Percentiles rank a stretch among this genome's conserved stretches.
Conservation (phyloP, 1,139 yeast genomes). For the Meyerozyma athensensis region DNA sequence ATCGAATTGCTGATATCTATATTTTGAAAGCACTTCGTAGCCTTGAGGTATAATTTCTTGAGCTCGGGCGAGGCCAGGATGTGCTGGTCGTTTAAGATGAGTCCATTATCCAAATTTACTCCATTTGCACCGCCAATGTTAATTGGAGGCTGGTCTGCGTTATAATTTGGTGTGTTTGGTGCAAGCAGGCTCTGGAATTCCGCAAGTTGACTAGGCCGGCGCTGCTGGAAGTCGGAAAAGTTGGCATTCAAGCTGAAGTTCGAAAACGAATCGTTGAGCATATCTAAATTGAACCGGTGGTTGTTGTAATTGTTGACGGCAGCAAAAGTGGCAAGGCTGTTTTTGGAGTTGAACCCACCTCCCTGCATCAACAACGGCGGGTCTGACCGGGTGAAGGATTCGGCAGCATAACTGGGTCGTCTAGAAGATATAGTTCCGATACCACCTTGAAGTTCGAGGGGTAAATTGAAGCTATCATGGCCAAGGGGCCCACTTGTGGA, state of each 20-base stretch:
- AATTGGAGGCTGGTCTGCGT: background rate
- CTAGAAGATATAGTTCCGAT: slow-evolving; percentile 56
- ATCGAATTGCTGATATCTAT: slow-evolving; percentile 27
- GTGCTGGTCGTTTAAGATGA: slow-evolving; percentile 45
- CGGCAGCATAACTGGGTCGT: slow-evolving; percentile 65
- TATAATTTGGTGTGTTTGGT: slow-evolving; percentile 6
- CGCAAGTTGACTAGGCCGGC: slow-evolving; percentile 44
- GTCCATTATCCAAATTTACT: slow-evolving; percentile 52
- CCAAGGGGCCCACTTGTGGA: background rate
- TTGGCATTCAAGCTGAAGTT: slow-evolving; percentile 33
- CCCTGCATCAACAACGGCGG: background rate
- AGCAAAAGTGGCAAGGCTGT: slow-evolving; percentile 21
- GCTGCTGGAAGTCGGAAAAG: slow-evolving; percentile 38
- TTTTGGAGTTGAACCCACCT: background rate
- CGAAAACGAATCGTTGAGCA: slow-evolving; percentile 31
- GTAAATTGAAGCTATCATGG: slow-evolving; percentile 40
- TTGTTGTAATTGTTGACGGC: slow-evolving; percentile 21
- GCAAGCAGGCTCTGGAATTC: slow-evolving; percentile 21
- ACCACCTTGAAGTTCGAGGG: slow-evolving; percentile 61
- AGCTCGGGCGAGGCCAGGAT: slow-evolving; percentile 52
- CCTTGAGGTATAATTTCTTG: slow-evolving; percentile 37
- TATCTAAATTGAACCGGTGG: slow-evolving; percentile 21
- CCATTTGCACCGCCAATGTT: slow-evolving; percentile 9
- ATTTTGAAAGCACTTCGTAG: slow-evolving; percentile 47
- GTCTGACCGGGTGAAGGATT: slow-evolving; percentile 43